Evolutionary conservation across 2,329 filamentous ascomycete genomes (phyloP), one percentile per base, ranked within the genome.

Genomic region (Talaromyces atroroseus): DNA sequence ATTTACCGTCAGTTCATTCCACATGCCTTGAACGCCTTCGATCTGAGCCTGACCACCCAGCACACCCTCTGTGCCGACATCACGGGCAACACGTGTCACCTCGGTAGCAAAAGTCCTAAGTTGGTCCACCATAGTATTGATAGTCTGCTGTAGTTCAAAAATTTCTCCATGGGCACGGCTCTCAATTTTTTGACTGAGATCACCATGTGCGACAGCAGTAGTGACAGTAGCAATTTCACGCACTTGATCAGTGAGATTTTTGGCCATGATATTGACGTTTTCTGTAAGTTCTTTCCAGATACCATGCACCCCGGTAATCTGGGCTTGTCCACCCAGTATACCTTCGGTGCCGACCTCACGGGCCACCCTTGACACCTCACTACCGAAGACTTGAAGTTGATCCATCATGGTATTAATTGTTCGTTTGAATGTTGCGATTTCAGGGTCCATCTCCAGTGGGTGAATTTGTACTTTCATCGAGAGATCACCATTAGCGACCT

Each of bases 341-440:
- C 91, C 91, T 71, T 95, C 90, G 16, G 91, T 95, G 61, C 91
- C 91, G 76, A 95, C 91, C 73, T 95, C 91, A 71, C 89, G 87
- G 49, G 91, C 91, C 61, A 96, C 84, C 61, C 89, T 86, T 20
- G 91, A 95, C 65, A 96, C 91, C 75, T 96, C 90, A 74, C 88
- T 92, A 56, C 90, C 90, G 73, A 95, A 96, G 57, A 92, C 88
- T 69, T 95, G 90, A 59, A 96, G 80, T 72, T 95, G 90, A 68
- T 95, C 91, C 82, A 96, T 92, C 91, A 96, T 96, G 64, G 88
- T 92, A 71, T 96, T 96, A 77, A 95, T 95, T 59, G 90, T 95
- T 66, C 89, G 85, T 75, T 96, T 96, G 79, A 96, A 96, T 10
- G 89, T 90, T 38, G 89, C 92, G 68, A 96, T 96, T 78, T 95